phyloP scores from a whole-genome alignment of 257 asterid species.

The Prunella vulgaris region DNA sequence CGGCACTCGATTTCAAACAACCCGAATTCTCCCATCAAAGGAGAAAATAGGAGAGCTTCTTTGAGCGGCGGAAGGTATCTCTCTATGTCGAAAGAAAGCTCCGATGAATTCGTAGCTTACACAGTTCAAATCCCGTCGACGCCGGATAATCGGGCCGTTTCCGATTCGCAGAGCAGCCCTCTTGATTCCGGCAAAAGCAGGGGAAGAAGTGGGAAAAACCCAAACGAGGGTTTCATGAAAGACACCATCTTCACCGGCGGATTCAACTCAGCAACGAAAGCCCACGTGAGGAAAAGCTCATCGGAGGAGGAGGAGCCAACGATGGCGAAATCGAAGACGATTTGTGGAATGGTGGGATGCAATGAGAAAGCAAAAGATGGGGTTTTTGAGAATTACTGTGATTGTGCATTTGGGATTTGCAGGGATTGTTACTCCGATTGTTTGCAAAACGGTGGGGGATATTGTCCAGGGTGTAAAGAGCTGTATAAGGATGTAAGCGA shows the following conservation, averaged over 20 bases:
- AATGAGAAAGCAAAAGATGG: slow-evolving; percentile 54
- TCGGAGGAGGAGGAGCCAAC: slow-evolving; percentile 31
- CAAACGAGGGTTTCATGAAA: slow-evolving; percentile 48
- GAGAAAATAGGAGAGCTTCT: slow-evolving; percentile 41
- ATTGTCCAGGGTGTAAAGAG: slow-evolving; percentile 90
- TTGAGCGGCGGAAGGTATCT: slow-evolving; percentile 48
- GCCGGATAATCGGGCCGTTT: slow-evolving; percentile 51
- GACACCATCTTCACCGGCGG: slow-evolving; percentile 91
- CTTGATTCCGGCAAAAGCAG: slow-evolving; percentile 36
- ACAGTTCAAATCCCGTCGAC: slow-evolving; percentile 92
- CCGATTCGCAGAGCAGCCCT: slow-evolving; percentile 48
- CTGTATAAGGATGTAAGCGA: slow-evolving; percentile 42
- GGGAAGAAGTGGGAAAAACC: slow-evolving; percentile 31
- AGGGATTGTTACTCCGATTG: slow-evolving; percentile 67
- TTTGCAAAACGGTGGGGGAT: slow-evolving; percentile 42
- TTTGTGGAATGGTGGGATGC: slow-evolving; percentile 78
- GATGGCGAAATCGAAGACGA: slow-evolving; percentile 41
- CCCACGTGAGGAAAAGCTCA: slow-evolving; percentile 62
- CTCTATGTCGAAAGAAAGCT: slow-evolving; percentile 62
- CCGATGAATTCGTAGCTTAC: slow-evolving; percentile 76
- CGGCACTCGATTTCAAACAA: slow-evolving; percentile 68
- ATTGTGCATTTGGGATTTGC: slow-evolving; percentile 78
- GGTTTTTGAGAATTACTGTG: slow-evolving; percentile 45
- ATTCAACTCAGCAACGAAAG: slow-evolving; percentile 66
- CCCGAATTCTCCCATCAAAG: slow-evolving; percentile 55